Evolutionary conservation across 352 stramenopile genomes (phyloP).

Genomic region (Thalassiosira delicatula): DNA sequence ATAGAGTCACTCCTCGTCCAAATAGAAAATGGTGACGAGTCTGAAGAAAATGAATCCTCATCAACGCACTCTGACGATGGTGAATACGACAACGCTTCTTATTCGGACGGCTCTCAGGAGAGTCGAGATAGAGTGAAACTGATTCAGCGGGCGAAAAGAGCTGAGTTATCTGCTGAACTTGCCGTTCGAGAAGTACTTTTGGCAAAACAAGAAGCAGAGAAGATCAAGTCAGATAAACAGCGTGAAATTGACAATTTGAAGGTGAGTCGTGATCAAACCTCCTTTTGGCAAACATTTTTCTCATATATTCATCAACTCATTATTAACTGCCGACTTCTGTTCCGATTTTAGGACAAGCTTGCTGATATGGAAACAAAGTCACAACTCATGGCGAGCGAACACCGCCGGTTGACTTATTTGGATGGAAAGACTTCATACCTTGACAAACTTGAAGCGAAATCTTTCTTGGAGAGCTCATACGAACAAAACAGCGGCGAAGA

Average conservation of each 20-base stretch:
- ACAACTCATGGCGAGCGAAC: conserved; percentile 53
- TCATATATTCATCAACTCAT: conserved; percentile 14
- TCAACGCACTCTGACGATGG: conserved; percentile 32
- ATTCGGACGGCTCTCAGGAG: conserved; percentile 23
- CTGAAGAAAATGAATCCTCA: conserved; percentile 36
- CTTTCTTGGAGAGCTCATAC: conserved; percentile 61
- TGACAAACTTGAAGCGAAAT: conserved; percentile 62
- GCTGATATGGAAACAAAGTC: conserved; percentile 71
- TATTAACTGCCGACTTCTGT: too few species aligned
- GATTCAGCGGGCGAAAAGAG: conserved; percentile 52
- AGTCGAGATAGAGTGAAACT: conserved; percentile 55
- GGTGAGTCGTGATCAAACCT: conserved; percentile 37
- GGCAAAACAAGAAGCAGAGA: conserved; percentile 67
- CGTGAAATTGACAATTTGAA: conserved; percentile 74
- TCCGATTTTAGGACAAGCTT: conserved; percentile 68
- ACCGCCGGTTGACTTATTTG: too few species aligned
- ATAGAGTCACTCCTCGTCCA: conserved; percentile 79
- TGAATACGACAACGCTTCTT: conserved; percentile 15
- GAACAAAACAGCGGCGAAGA: conserved; percentile 50
- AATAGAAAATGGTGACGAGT: conserved; percentile 75
- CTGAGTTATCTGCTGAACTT: conserved; percentile 78
- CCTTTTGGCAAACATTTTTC: too few species aligned
- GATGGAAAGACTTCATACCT: conserved; percentile 52
- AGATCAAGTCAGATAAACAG: conserved; percentile 74
- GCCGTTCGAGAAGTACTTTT: conserved; percentile 76